Base-by-base conservation (phyloP, 116 monocot genomes). In the Zostera marina region DNA sequence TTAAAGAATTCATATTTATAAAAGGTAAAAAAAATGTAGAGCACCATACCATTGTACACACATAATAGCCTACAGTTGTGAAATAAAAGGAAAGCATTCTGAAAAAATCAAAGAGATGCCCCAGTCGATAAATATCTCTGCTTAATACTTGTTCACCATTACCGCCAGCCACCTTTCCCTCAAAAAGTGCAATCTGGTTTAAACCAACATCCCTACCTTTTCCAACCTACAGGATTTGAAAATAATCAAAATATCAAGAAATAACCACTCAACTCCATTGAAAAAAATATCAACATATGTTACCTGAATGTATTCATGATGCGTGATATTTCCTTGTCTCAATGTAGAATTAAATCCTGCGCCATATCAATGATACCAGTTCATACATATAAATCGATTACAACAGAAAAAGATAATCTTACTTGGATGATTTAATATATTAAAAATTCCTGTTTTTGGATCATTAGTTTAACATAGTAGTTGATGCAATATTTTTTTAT, bases 241-340 rank as follows among this genome's bases (percentile, higher is more conserved):
- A 0, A 42, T 54, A 59, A 17, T 55, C 49, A 49, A 49, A 42
- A 58, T 62, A 17, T 55, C 49, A 49, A 49, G 49, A 49, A 49
- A 32, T 17, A 49, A 49, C 8, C 2, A 32, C 32, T 32, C 32
- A 32, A 32, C 32, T 32, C 5, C 32, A 14, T 65, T 47, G 26
- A 11, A 66, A 22, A 41, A 59, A 13, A 16, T 7, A 1, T 25
- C 24, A 4, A 47, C 10, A 4, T 4, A 51, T 41, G 1, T 51
- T 7, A 93, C 92, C 84, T 93, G 92, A 63, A 93, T 87, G 71
- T 93, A 93, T 65, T 92, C 92, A 72, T 92, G 92, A 61, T 92
- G 92, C 24, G 92, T 92, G 56, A 92, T 81, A 56, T 93, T 93
- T 57, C 92, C 92, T 59, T 93, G 92, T 48, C 92, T 76, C 57